These are phyloP conservation scores for Coniferiporia sulphurascens DNA, from an alignment of 1,284 basidiomycete species.

Conservation along the genomic window DNA sequence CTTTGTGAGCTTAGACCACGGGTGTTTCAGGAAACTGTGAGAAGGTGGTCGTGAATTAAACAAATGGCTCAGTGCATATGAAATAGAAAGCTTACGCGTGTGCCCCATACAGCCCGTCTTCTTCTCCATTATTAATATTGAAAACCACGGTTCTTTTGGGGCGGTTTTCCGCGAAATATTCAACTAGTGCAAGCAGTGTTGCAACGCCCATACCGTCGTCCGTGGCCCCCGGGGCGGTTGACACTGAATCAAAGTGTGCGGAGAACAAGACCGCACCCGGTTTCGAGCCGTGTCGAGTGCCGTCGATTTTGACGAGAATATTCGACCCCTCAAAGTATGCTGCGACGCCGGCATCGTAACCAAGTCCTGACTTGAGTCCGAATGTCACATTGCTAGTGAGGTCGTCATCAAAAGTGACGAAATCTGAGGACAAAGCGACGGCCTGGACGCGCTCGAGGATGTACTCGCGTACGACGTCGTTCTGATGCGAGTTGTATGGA, in stretches of 20 bases:
- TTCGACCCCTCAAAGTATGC: conserved; percentile 72
- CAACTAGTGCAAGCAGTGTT: conserved; percentile 60
- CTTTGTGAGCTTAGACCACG: conserved; percentile 61
- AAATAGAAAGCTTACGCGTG: conserved; percentile 42
- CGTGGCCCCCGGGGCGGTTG: conserved; percentile 68
- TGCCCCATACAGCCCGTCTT: conserved; percentile 69
- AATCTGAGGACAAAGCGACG: conserved; percentile 37
- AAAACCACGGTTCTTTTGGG: conserved; percentile 62
- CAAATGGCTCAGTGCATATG: background rate
- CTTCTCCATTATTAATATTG: conserved; percentile 81
- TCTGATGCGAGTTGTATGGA: conserved; percentile 71
- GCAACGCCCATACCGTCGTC: conserved; percentile 74
- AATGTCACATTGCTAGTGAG: conserved; percentile 54
- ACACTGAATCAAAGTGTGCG: conserved; percentile 77
- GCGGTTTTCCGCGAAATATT: conserved; percentile 50
- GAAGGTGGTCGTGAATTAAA: background rate
- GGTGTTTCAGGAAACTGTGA: conserved; percentile 61
- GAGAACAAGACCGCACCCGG: conserved; percentile 63
- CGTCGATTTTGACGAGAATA: conserved; percentile 64
- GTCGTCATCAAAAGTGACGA: conserved; percentile 53
- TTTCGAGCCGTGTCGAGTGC: conserved; percentile 29
- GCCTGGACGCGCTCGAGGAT: conserved; percentile 49
- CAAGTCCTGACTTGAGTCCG: conserved; percentile 22
- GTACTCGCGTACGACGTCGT: conserved; percentile 58
- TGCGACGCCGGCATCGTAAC: conserved; percentile 21